Base-by-base conservation (phyloP, 2,329 filamentous ascomycete genomes). In the Apiospora koreana region DNA sequence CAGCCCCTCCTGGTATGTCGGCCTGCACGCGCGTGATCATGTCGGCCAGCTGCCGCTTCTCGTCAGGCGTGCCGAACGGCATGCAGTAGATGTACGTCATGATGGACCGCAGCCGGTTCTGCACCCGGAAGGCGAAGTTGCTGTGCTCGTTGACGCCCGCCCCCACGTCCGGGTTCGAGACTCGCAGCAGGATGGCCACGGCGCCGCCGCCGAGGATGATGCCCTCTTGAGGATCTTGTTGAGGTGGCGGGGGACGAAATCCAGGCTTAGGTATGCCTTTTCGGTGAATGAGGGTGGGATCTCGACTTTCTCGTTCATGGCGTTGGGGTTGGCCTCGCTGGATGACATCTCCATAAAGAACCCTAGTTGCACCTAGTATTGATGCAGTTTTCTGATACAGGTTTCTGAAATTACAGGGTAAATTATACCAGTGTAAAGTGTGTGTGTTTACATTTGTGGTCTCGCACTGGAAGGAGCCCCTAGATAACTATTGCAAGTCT, bases 31-130 rank as follows among this genome's bases (percentile, higher is more conserved):
- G 72, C 70, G 82, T 79, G 9, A 82, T 78, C 72, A 82, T 77
- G 65, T 79, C 75, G 69, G 81, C 78, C 64, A 83, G 76, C n/a
- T 76, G 72, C 35, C 74, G 72, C 68, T 80, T 80, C 50, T 83
- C 80, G 0, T 73, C 70, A 1, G 72, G 70, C 0, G 78, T 80
- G 18, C 80, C 81, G 71, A 78, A 81, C 5, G 78, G 74, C 74
- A 82, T 81, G 69, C 79, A 80, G 72, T 82, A 82, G 46, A 83
- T 74, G 72, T 80, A 83, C 23, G 79, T 80, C 76, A 81, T 80
- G 18, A 80, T 82, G 0, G 80, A 81, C 14, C 78, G 76, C 6
- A 83, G 79, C 16, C 80, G 77, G 69, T 82, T 79, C 16, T 77
- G 69, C 1, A 79, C 78, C 14, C 80, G 77, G 68, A 78, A 77